These are phyloP conservation scores for Chloris gayana DNA, from an alignment of 176 grass and related monocot genomes.

Conservation along the genomic window DNA sequence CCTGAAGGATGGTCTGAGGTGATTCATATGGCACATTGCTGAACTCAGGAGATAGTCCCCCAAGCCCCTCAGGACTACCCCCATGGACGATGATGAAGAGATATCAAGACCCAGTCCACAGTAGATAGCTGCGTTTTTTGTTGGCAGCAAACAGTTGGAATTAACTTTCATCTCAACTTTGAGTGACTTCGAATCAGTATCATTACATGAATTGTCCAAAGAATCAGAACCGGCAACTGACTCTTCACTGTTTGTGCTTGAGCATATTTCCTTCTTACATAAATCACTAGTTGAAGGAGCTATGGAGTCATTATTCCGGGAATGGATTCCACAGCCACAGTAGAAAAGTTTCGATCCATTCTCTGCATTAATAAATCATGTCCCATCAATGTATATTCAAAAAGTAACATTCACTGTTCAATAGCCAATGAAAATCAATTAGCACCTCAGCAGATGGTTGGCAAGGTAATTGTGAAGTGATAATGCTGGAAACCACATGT, in stretches of 20 bases:
- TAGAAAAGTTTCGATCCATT: no score
- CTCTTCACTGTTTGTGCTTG: constrained; percentile 24
- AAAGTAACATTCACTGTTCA: no score
- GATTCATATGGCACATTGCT: constrained; percentile 64
- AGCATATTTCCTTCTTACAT: constrained; percentile 48
- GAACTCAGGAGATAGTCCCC: constrained; percentile 63
- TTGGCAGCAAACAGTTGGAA: constrained; percentile 58
- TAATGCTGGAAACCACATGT: constrained; percentile 38
- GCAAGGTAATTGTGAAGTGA: constrained; percentile 62
- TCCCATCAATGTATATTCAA: no score
- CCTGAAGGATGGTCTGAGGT: constrained; percentile 86
- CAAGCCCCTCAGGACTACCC: constrained; percentile 69
- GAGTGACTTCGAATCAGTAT: constrained; percentile 65
- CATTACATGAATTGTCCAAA: constrained; percentile 47
- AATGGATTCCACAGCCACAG: not conserved
- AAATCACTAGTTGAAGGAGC: constrained; percentile 47
- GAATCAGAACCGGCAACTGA: constrained; percentile 25
- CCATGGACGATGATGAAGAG: constrained; percentile 87
- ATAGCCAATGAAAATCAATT: constrained; percentile 37
- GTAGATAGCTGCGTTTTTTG: constrained; percentile 89
- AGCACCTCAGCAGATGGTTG: constrained; percentile 66
- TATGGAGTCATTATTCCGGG: constrained; percentile 48
- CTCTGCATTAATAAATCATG: no score
- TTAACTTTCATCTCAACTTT: constrained; percentile 96
- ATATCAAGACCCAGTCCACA: constrained; percentile 85